These are phyloP conservation scores for Leccinum solheimii DNA, from an alignment of 1,284 basidiomycete genomes.

Conservation along the genomic window DNA sequence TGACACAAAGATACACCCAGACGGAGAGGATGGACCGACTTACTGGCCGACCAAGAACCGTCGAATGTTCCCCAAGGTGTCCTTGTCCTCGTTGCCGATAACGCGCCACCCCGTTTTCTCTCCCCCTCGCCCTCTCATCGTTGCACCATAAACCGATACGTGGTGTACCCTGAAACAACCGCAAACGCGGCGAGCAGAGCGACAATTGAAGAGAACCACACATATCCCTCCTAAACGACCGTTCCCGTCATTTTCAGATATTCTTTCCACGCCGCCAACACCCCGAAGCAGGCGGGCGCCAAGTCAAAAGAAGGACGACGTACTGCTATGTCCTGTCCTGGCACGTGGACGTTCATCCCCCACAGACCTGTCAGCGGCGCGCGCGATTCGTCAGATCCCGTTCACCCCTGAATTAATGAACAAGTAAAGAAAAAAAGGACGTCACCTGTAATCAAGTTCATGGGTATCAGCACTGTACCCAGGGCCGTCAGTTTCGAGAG, in stretches of 20 bases:
- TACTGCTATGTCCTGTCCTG: slow-evolving; percentile 68
- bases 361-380: slow-evolving; percentile 54
- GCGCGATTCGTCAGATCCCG: not conserved
- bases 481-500: slow-evolving; percentile 97
- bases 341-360: slow-evolving; percentile 94
- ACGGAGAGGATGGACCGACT: not conserved
- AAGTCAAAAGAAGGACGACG: slow-evolving; percentile 21
- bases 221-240: slow-evolving; percentile 44
- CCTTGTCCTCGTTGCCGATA: too few relatives aligned
- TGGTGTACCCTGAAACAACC: slow-evolving; percentile 77
- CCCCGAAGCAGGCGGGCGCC: not conserved
- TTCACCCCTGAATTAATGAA: not conserved
- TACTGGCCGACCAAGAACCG: not conserved
- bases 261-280: not conserved
- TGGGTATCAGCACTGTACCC: slow-evolving; percentile 95
- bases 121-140: slow-evolving; percentile 15
- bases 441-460: slow-evolving; percentile 90
- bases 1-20: not conserved
- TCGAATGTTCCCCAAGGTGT: not conserved
- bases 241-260: not conserved
- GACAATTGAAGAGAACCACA: slow-evolving; percentile 88
- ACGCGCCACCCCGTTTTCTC: not conserved
- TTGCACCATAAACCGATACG: slow-evolving; percentile 73
- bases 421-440: not conserved
- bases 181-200: slow-evolving; percentile 78